Percentiles rank a stretch among this genome's conserved stretches.
phyloP scores from a whole-genome alignment of 31 red algal genomes.

The Bonnemaisonia californica region DNA sequence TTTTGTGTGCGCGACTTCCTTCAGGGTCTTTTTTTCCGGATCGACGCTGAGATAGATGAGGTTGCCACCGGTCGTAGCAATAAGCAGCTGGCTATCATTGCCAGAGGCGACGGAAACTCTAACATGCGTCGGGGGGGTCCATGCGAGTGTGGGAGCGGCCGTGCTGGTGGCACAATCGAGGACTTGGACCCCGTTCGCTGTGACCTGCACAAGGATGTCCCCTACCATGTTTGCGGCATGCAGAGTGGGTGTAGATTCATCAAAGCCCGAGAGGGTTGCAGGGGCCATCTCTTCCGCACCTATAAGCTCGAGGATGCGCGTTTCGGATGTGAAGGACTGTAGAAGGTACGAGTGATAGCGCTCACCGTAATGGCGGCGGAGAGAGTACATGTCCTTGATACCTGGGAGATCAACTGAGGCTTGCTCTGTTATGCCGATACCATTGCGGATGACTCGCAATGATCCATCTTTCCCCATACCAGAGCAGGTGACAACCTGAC shows the following conservation, averaged over 20 bases:
- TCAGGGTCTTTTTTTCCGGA: slow-evolving; percentile 49
- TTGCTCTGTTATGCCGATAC: slow-evolving; percentile 93
- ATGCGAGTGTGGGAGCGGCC: slow-evolving; percentile 37
- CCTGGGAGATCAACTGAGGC: slow-evolving; percentile 77
- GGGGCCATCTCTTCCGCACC: slow-evolving; percentile 88
- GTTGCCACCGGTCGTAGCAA: slow-evolving; percentile 79
- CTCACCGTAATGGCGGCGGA: slow-evolving; percentile 61
- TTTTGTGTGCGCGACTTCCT: slow-evolving; percentile 59
- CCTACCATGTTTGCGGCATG: slow-evolving; percentile 76
- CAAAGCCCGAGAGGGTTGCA: slow-evolving; percentile 74
- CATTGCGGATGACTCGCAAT: slow-evolving; percentile 93
- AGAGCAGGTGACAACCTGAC: slow-evolving; percentile 95
- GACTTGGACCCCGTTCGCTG: slow-evolving; percentile 65
- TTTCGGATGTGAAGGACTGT: slow-evolving; percentile 85
- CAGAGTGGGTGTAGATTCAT: slow-evolving; percentile 74
- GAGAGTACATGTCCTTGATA: slow-evolving; percentile 95
- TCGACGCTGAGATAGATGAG: slow-evolving; percentile 75
- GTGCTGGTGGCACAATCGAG: slow-evolving; percentile 51
- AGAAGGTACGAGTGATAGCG: slow-evolving; percentile 82
- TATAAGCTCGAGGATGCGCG: slow-evolving; percentile 84
- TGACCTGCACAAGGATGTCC: slow-evolving; percentile 88
- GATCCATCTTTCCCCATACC: slow-evolving; percentile 87
- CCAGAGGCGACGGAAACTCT: slow-evolving; percentile 79
- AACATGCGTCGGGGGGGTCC: slow-evolving; percentile 66
- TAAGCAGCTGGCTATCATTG: slow-evolving; percentile 72